Evolutionary conservation across 208 protist species (phyloP).

Genomic region (Trypanosoma lewisi): DNA sequence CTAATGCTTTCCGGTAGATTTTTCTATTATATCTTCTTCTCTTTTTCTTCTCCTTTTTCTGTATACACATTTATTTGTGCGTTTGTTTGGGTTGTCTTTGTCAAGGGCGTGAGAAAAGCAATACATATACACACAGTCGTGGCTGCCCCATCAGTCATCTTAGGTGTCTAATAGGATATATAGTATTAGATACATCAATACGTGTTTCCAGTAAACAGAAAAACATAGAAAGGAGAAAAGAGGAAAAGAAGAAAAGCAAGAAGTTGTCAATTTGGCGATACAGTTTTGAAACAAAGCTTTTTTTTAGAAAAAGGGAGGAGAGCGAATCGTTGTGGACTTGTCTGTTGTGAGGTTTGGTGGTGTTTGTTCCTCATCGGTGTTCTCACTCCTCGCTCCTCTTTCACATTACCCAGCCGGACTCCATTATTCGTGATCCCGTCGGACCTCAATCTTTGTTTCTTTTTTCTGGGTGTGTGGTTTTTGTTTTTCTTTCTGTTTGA

Average conservation of each 20-base stretch:
- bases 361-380: too few relatives aligned
- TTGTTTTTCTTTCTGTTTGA: too few relatives aligned
- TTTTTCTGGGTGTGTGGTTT: too few relatives aligned
- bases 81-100: background rate
- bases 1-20: too few relatives aligned
- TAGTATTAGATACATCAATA: background rate
- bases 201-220: background rate
- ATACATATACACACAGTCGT: background rate
- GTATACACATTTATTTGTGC: background rate
- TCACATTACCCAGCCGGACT: too few relatives aligned
- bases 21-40: slow-evolving; percentile 9
- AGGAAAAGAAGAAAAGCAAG: background rate
- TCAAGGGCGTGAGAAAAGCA: background rate
- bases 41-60: slow-evolving; percentile 1
- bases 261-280: background rate
- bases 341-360: too few relatives aligned
- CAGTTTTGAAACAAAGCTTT: background rate
- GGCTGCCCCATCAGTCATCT: background rate
- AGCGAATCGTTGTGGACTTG: too few relatives aligned
- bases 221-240: background rate
- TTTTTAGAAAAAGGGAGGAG: too few relatives aligned
- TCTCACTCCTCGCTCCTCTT: too few relatives aligned
- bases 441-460: too few relatives aligned
- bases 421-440: too few relatives aligned
- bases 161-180: background rate